Conservation (phyloP, 139 green algal species). For the Tetradesmus obliquus region DNA sequence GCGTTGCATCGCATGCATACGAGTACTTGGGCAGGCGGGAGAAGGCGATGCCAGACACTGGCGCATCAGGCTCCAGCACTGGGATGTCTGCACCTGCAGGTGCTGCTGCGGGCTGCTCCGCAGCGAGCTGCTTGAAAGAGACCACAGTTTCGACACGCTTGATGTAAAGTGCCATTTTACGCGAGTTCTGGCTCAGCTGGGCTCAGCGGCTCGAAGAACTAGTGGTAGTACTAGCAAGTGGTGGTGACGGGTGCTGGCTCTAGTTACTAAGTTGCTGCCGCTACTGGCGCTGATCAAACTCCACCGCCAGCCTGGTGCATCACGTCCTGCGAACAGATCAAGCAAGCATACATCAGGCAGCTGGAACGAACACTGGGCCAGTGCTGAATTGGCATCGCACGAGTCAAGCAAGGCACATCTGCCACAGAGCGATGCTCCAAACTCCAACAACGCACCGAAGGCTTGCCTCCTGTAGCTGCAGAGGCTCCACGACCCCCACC, state of each 20-base stretch:
- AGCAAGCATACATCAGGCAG: background rate
- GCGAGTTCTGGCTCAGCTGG: background rate
- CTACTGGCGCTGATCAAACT: background rate
- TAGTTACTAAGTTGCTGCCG: slow-evolving; percentile 7
- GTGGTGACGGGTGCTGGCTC: background rate
- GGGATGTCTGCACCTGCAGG: background rate
- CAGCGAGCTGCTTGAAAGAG: slow-evolving; percentile 29
- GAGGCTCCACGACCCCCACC: slow-evolving; percentile 14
- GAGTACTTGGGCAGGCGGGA: slow-evolving; percentile 27
- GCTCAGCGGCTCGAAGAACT: background rate
- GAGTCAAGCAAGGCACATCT: background rate
- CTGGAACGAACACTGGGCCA: background rate
- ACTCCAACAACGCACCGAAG: background rate
- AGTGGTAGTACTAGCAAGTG: background rate
- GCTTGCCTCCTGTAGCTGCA: slow-evolving; percentile 6
- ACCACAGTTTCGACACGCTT: slow-evolving; percentile 39
- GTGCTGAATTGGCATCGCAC: background rate
- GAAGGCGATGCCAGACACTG: slow-evolving; percentile 20
- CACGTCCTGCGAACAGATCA: slow-evolving; percentile 24
- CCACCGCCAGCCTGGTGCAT: slow-evolving; percentile 36
- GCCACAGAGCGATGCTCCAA: background rate
- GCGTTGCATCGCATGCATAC: slow-evolving; percentile 11
- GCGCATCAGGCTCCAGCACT: slow-evolving; percentile 26
- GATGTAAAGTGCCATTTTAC: slow-evolving; percentile 31
- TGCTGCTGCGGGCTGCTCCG: background rate